phyloP scores from a whole-genome alignment of 129 eudicot genomes.

The Flaveria robusta region DNA sequence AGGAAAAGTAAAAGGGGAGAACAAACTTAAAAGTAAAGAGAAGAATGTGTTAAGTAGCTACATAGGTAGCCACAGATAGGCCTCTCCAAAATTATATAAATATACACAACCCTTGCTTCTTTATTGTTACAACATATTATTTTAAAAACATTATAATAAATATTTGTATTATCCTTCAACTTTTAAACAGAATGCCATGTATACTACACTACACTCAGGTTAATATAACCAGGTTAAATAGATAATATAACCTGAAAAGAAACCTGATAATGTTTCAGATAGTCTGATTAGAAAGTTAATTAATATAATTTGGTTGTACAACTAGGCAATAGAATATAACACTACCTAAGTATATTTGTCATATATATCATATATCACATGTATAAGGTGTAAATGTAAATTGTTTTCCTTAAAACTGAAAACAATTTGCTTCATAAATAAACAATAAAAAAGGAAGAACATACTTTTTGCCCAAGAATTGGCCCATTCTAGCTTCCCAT shows the following conservation, averaged over 20 bases:
- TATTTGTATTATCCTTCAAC: neutral
- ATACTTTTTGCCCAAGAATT: conserved; percentile 98
- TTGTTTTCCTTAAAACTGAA: neutral
- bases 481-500: conserved; percentile 99
- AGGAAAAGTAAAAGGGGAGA: conserved; percentile 29
- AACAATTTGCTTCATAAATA: conserved; percentile 25
- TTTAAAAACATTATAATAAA: neutral
- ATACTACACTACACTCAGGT: neutral
- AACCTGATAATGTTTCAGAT: neutral
- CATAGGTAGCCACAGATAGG: conserved; percentile 31
- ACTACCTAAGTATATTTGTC: neutral
- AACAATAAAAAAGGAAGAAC: conserved; percentile 39
- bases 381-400: conserved; percentile 5
- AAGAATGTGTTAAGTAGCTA: conserved; percentile 39
- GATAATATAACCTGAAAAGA: neutral
- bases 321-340: neutral
- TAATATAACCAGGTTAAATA: neutral
- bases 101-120: neutral
- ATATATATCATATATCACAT: neutral
- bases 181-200: neutral
- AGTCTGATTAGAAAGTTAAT: neutral
- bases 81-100: conserved; percentile 22
- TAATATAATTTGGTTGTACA: neutral
- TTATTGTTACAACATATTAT: neutral
- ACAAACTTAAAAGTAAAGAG: conserved; percentile 41